Base-by-base conservation (phyloP, 2,329 filamentous ascomycete species). In the Colletotrichum magnum region DNA sequence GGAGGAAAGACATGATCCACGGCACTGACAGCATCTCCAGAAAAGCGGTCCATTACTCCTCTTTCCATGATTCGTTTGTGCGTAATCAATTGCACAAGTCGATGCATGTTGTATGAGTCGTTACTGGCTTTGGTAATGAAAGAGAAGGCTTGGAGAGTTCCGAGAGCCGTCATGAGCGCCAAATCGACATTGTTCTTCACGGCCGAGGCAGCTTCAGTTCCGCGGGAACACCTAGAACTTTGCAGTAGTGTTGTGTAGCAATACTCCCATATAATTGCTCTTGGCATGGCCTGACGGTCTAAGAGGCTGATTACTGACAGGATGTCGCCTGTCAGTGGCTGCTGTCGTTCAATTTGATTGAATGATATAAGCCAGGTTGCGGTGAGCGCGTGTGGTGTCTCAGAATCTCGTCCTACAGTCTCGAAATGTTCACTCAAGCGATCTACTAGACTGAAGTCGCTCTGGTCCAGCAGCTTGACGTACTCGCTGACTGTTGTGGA, bases 271-370 rank as follows among this genome's bases (percentile, higher is more conserved):
- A 84, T 61, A 18, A 81, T 64, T 15, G 45, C 70, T 32, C 78
- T 76, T 0, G 80, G 79, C 26, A 86, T 84, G 7, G 77, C 79
- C 5, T 75, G 75, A 7, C 47, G 39, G 3, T 78, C 70, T 0
- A 82, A 80, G 61, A 83, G 80, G 73, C 83, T 84, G 79, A 86
- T 81, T 6, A 86, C 75, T 0, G 77, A 81, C 1, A 81, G 58
- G 2, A 79, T 74, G 9, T 83, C 71, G 3, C 83, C 76, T 13
- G 84, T 84, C 1, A 77, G 75, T 3, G 66, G 73, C 13, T 74
- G 64, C 16, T 70, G 65, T 1, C 71, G 60, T 6, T 75, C 76
- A 39, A 86, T 81, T 10, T 81, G 70, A 1, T 75, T 69, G 36
- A 79, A 75, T 1, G 74, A 59, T 64, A 78, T 70, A 32, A 75